Evolutionary conservation across 2,329 filamentous ascomycete genomes (phyloP).

Genomic region (Cryphonectria carpinicola): DNA sequence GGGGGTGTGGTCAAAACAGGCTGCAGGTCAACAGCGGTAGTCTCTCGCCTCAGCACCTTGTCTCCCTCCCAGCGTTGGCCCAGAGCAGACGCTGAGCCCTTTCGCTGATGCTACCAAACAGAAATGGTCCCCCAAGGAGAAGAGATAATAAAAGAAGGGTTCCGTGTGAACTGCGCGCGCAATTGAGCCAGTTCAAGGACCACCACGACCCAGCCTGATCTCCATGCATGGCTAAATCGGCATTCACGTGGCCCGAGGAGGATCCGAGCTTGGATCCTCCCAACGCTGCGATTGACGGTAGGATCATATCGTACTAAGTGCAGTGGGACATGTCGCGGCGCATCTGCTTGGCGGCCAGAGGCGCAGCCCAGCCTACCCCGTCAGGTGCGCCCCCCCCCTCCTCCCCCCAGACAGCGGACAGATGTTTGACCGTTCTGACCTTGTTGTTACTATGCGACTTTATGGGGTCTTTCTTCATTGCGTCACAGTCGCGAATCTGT

Average conservation of each 20-base stretch:
- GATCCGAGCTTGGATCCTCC: constrained; percentile 11
- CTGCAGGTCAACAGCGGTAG: neutral
- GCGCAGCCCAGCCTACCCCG: neutral
- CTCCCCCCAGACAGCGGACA: neutral
- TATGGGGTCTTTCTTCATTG: neutral
- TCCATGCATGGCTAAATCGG: neutral
- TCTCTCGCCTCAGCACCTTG: constrained; percentile 6
- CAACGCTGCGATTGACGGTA: neutral
- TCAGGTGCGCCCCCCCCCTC: neutral
- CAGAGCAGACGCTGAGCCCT: neutral
- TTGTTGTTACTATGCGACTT: neutral
- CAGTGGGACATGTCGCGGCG: neutral
- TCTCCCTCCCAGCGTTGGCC: neutral
- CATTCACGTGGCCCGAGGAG: constrained; percentile 2
- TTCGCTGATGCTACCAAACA: neutral
- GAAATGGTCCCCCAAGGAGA: neutral
- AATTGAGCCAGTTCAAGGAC: neutral
- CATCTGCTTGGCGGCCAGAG: neutral
- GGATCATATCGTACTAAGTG: neutral
- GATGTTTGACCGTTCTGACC: constrained; percentile 4
- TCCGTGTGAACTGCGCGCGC: neutral
- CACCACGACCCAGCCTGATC: neutral
- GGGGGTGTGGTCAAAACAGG: constrained; percentile 10
- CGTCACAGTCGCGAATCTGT: neutral
- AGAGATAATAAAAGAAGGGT: neutral